Conservation (phyloP, 2,329 filamentous ascomycete genomes). For the Apiospora phragmitis region DNA sequence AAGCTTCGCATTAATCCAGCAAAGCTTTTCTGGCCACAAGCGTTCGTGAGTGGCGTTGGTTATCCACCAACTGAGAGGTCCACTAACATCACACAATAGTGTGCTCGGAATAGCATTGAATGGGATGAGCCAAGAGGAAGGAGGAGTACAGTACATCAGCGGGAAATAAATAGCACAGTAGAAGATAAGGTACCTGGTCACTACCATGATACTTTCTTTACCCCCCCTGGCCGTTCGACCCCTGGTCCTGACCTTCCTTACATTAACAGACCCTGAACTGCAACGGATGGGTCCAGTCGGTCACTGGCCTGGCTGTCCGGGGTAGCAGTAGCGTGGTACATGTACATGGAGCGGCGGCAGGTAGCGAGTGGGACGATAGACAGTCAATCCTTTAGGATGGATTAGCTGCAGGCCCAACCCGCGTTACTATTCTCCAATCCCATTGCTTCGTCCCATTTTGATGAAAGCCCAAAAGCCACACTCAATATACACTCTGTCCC, state of each 20-base stretch:
- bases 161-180: not conserved
- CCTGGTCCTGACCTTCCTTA: not conserved
- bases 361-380: slow-evolving; percentile 1
- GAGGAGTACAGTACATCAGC: not conserved
- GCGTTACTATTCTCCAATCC: not conserved
- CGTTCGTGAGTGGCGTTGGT: not conserved
- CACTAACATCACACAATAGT: not conserved
- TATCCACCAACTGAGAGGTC: not conserved
- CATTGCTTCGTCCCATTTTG: not conserved
- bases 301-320: not conserved
- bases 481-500: slow-evolving; percentile 9
- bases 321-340: slow-evolving; percentile 7
- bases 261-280: slow-evolving; percentile 6
- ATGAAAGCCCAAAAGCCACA: slow-evolving; percentile 6
- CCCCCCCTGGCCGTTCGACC: not conserved
- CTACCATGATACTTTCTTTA: not conserved
- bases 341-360: slow-evolving; percentile 1
- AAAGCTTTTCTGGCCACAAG: not conserved
- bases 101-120: not conserved
- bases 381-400: not conserved
- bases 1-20: not conserved
- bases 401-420: slow-evolving; percentile 7
- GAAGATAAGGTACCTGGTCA: not conserved
- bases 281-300: not conserved
- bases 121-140: not conserved